Percentiles rank a stretch among this genome's conserved stretches.
Evolutionary conservation across 2,329 filamentous ascomycete genomes (phyloP).

Genomic region (Gliomastix tumulicola): DNA sequence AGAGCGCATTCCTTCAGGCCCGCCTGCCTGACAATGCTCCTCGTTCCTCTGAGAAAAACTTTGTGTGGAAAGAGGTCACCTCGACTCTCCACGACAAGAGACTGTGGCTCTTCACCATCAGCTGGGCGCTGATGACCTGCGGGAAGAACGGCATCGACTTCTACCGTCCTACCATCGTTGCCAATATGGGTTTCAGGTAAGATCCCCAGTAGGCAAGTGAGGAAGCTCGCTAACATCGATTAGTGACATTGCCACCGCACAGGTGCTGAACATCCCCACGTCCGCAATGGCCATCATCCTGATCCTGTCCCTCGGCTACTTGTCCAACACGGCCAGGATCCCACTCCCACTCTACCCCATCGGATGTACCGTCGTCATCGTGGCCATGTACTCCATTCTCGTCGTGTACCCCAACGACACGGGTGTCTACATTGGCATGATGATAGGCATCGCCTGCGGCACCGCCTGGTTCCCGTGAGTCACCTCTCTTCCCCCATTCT

Average conservation of each 20-base stretch:
- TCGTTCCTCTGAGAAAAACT: slow-evolving; percentile 29
- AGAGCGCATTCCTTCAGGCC: slow-evolving; percentile 41
- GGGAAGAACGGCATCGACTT: slow-evolving; percentile 31
- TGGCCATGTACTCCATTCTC: slow-evolving; percentile 36
- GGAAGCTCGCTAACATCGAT: background rate
- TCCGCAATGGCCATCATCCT: slow-evolving; percentile 31
- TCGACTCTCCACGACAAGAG: slow-evolving; percentile 27
- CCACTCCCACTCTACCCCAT: slow-evolving; percentile 36
- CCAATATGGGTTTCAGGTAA: slow-evolving; percentile 23
- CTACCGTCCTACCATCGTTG: slow-evolving; percentile 34
- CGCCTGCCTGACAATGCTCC: slow-evolving; percentile 36
- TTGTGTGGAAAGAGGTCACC: slow-evolving; percentile 28
- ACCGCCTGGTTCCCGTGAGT: slow-evolving; percentile 30
- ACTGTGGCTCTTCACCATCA: slow-evolving; percentile 36
- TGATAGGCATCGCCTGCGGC: slow-evolving; percentile 33
- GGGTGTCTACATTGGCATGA: slow-evolving; percentile 36
- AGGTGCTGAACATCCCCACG: slow-evolving; percentile 41
- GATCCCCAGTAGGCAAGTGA: background rate
- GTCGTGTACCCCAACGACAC: slow-evolving; percentile 35
- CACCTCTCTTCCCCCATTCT: background rate
- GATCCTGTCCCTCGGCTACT: slow-evolving; percentile 31
- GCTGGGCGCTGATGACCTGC: slow-evolving; percentile 35
- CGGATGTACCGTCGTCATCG: slow-evolving; percentile 30
- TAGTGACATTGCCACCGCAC: slow-evolving; percentile 32
- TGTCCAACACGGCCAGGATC: slow-evolving; percentile 31